Evolutionary conservation across 2,329 filamentous ascomycete species (phyloP).

Genomic region (Botrytis squamosa): DNA sequence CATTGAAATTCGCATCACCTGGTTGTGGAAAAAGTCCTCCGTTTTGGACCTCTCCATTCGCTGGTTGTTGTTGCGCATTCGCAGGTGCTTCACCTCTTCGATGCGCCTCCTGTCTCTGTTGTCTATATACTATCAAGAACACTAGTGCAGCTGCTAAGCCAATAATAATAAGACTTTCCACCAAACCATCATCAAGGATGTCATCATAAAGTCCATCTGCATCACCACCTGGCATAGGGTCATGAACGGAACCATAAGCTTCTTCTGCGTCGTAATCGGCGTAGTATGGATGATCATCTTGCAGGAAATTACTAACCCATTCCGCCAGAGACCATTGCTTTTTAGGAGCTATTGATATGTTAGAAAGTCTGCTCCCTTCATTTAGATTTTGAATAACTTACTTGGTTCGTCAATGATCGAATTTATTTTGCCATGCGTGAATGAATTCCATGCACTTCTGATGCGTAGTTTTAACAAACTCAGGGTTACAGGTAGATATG

Average conservation of each 20-base stretch:
- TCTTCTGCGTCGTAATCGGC: constrained; percentile 52
- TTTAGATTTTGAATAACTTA: constrained; percentile 47
- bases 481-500: constrained; percentile 88
- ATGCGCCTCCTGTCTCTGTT: constrained; percentile 63
- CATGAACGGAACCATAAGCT: constrained; percentile 47
- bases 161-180: constrained; percentile 84
- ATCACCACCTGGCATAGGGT: constrained; percentile 55
- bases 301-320: constrained; percentile 84
- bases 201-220: constrained; percentile 58
- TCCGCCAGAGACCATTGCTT: constrained; percentile 78
- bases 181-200: constrained; percentile 70
- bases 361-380: constrained; percentile 43
- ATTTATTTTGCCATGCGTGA: constrained; percentile 88
- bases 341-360: constrained; percentile 58
- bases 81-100: constrained; percentile 44
- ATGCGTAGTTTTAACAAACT: constrained; percentile 81
- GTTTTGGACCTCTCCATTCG: constrained; percentile 39
- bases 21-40: constrained; percentile 63
- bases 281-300: constrained; percentile 61
- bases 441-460: constrained; percentile 89
- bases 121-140: constrained; percentile 77
- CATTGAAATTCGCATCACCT: constrained; percentile 64
- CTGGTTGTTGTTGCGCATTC: constrained; percentile 37
- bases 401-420: constrained; percentile 86
- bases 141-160: constrained; percentile 72